phyloP scores from a whole-genome alignment of 495 filamentous ascomycete species.

The Thozetella sp. region DNA sequence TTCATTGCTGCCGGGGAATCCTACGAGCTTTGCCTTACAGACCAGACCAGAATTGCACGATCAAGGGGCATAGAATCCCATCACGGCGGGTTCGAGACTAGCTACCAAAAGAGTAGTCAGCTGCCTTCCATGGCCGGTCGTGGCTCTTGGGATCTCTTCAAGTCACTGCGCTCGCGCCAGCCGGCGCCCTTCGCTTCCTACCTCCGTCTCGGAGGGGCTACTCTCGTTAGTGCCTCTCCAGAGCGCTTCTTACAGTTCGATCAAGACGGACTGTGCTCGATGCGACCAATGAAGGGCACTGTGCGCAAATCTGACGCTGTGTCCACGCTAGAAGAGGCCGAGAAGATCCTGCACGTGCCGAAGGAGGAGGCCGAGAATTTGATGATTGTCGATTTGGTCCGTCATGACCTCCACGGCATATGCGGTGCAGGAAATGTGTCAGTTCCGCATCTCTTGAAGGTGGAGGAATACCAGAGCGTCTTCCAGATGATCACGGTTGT shows the following conservation, averaged over 20 bases:
- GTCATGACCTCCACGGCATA: constrained; percentile 86
- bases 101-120: constrained; percentile 10
- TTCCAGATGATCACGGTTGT: constrained; percentile 91
- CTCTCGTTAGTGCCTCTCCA: constrained; percentile 82
- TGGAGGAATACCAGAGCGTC: constrained; percentile 88
- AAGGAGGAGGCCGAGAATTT: constrained; percentile 97
- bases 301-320: constrained; percentile 67
- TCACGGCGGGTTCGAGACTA: constrained; percentile 64
- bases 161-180: constrained; percentile 68
- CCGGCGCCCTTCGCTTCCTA: constrained; percentile 88
- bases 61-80: constrained; percentile 57
- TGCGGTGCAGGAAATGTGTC: constrained; percentile 70
- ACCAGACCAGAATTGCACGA: constrained; percentile 64
- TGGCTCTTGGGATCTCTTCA: constrained; percentile 71
- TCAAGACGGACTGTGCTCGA: constrained; percentile 56
- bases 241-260: constrained; percentile 86
- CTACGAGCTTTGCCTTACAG: constrained; percentile 91
- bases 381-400: constrained; percentile 96
- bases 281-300: constrained; percentile 94
- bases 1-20: constrained; percentile 79
- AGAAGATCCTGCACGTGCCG: constrained; percentile 66
- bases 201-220: constrained; percentile 67
- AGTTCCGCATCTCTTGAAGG: constrained; percentile 69
- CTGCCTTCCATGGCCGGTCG: constrained; percentile 9
- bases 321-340: constrained; percentile 65